Percentiles rank a stretch among this genome's conserved stretches.
Evolutionary conservation across 129 eudicot species (phyloP).

Genomic region (Saussurea involucrata): DNA sequence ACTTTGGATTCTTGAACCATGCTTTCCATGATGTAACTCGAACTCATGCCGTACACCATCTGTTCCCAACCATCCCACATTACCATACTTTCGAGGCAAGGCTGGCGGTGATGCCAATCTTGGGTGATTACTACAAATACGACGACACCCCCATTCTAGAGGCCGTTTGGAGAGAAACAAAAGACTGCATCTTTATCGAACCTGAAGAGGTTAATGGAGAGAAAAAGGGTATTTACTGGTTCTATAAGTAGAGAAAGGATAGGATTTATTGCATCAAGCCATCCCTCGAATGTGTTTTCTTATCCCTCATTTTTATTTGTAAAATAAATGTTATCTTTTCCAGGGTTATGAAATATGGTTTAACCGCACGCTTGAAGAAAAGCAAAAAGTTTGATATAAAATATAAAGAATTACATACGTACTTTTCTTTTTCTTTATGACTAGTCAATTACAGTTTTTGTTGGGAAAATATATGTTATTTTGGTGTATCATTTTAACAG

Average conservation of each 20-base stretch:
- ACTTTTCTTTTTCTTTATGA: too few species aligned
- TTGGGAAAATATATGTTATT: too few species aligned
- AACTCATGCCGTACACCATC: conserved; percentile 31
- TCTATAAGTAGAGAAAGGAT: conserved; percentile 11
- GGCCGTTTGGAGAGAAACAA: conserved; percentile 40
- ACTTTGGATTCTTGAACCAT: conserved; percentile 28
- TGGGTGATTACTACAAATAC: conserved; percentile 36
- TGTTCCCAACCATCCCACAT: conserved; percentile 34
- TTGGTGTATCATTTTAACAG: too few species aligned
- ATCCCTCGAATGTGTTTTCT: not conserved
- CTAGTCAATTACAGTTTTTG: not conserved
- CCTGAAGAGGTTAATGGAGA: conserved; percentile 29
- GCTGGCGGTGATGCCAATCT: conserved; percentile 25
- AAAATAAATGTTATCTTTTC: not conserved
- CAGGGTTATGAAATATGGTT: too few species aligned
- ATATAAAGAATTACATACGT: not conserved
- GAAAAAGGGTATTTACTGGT: conserved; percentile 37
- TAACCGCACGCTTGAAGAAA: too few species aligned
- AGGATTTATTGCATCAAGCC: not conserved
- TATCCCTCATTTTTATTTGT: not conserved
- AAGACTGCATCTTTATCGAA: conserved; percentile 31
- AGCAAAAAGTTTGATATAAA: not conserved
- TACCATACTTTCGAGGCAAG: conserved; percentile 33
- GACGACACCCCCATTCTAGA: conserved; percentile 29
- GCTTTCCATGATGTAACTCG: conserved; percentile 23